A percentile compares a stretch with the other conserved stretches of the same genome.
Evolutionary conservation across 2,329 filamentous ascomycete genomes (phyloP).

Genomic region (Pestalotiopsis sp.): DNA sequence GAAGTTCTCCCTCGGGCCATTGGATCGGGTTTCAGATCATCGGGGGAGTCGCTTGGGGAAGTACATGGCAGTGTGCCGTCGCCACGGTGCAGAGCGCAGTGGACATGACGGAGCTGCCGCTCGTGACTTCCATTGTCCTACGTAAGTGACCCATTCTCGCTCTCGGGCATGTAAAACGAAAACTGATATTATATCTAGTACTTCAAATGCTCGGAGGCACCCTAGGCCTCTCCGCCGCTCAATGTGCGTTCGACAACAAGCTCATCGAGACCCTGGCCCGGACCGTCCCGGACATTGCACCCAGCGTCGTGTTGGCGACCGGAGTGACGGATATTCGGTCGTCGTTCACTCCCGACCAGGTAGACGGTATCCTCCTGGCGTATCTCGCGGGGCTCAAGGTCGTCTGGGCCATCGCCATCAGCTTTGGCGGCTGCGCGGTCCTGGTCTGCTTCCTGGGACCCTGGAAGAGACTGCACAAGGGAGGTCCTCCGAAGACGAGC

Average conservation of each 20-base stretch:
- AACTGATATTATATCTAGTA: slow-evolving; percentile 17
- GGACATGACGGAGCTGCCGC: slow-evolving; percentile 32
- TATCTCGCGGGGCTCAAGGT: slow-evolving; percentile 66
- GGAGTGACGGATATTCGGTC: slow-evolving; percentile 53
- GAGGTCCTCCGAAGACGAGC: neutral
- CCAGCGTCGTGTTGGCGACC: slow-evolving; percentile 32
- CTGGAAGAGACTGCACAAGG: slow-evolving; percentile 25
- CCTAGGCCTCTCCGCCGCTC: slow-evolving; percentile 40
- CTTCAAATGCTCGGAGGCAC: slow-evolving; percentile 43
- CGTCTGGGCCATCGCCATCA: slow-evolving; percentile 51
- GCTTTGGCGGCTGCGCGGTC: slow-evolving; percentile 38
- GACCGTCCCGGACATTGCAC: slow-evolving; percentile 32
- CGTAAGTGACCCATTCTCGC: slow-evolving; percentile 3
- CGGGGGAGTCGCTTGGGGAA: slow-evolving; percentile 20
- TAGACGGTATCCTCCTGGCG: slow-evolving; percentile 53
- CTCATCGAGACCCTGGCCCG: slow-evolving; percentile 21
- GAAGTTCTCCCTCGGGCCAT: slow-evolving; percentile 25
- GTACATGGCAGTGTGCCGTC: slow-evolving; percentile 36
- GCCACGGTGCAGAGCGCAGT: slow-evolving; percentile 36
- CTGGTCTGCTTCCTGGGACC: slow-evolving; percentile 27
- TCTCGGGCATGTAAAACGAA: neutral
- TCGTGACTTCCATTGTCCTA: slow-evolving; percentile 21
- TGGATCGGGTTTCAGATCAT: slow-evolving; percentile 34
- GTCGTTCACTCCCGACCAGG: slow-evolving; percentile 44
- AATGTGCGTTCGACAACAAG: slow-evolving; percentile 37